These are phyloP conservation scores for Fraxinus quadrangulata DNA, from an alignment of 257 asterid genomes.

Conservation along the genomic window DNA sequence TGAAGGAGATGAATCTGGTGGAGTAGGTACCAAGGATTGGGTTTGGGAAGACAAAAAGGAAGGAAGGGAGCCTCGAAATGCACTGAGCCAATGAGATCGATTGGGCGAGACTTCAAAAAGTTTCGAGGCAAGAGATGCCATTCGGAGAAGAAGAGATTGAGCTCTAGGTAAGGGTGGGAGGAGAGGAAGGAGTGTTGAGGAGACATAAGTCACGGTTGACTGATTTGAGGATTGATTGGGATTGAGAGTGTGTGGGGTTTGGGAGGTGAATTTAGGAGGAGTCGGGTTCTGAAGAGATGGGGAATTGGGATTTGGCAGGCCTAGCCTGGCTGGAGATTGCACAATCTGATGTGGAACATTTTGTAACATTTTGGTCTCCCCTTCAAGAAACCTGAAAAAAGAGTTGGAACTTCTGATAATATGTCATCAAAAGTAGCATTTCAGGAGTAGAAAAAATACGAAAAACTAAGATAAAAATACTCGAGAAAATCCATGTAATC, in stretches of 20 bases:
- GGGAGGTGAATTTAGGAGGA: conserved; percentile 67
- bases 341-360: conserved; percentile 75
- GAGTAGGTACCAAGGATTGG: conserved; percentile 45
- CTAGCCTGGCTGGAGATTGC: conserved; percentile 91
- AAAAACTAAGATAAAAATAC: neutral
- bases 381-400: conserved; percentile 24
- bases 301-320: conserved; percentile 84
- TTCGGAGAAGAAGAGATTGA: conserved; percentile 74
- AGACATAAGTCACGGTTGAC: conserved; percentile 46
- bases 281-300: conserved; percentile 73
- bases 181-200: conserved; percentile 83
- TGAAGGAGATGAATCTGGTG: conserved; percentile 44
- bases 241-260: conserved; percentile 47
- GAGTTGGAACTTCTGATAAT: conserved; percentile 4
- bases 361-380: conserved; percentile 54
- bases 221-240: conserved; percentile 47
- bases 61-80: conserved; percentile 80
- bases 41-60: conserved; percentile 64
- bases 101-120: conserved; percentile 87
- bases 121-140: conserved; percentile 80
- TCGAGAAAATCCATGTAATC: neutral
- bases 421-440: neutral
- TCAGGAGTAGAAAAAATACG: neutral
- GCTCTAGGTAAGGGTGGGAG: conserved; percentile 93
- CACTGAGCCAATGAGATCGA: conserved; percentile 71